Evolutionary conservation across 768 basidiomycete species (phyloP).

Genomic region (Suillus sp.): DNA sequence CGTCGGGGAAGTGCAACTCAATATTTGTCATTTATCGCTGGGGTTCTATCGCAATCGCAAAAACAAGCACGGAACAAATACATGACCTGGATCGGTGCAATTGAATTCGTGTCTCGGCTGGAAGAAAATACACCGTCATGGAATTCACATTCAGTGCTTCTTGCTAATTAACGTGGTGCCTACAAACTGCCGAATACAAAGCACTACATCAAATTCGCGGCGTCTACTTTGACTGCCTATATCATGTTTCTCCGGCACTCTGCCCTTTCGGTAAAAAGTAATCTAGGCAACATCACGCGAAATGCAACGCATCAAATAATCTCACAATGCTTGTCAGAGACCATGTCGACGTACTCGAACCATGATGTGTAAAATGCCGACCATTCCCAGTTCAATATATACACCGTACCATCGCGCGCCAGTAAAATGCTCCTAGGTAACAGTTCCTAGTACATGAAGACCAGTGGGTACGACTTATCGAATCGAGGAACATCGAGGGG

Average conservation of each 20-base stretch:
- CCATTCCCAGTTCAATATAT: slow-evolving; percentile 21
- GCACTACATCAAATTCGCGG: background rate
- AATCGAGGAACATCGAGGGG: background rate
- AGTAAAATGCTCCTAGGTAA: slow-evolving; percentile 23
- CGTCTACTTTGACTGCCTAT: background rate
- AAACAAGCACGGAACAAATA: background rate
- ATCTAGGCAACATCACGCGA: background rate
- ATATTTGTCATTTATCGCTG: background rate
- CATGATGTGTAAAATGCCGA: slow-evolving; percentile 23
- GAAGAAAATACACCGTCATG: background rate
- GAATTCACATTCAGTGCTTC: background rate
- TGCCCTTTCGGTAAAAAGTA: background rate
- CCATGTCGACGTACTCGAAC: slow-evolving; percentile 22
- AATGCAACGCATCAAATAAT: background rate
- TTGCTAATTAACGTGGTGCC: background rate
- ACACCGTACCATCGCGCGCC: slow-evolving; percentile 17
- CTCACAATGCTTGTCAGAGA: background rate
- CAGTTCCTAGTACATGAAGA: slow-evolving; percentile 27
- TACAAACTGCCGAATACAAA: background rate
- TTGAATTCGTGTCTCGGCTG: background rate
- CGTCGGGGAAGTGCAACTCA: background rate
- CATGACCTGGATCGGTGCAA: background rate
- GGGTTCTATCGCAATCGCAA: background rate
- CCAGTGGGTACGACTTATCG: slow-evolving; percentile 17
- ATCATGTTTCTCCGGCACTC: background rate